Evolutionary conservation across 2,329 filamentous ascomycete genomes (phyloP).

Genomic region (Xylaria sp.): DNA sequence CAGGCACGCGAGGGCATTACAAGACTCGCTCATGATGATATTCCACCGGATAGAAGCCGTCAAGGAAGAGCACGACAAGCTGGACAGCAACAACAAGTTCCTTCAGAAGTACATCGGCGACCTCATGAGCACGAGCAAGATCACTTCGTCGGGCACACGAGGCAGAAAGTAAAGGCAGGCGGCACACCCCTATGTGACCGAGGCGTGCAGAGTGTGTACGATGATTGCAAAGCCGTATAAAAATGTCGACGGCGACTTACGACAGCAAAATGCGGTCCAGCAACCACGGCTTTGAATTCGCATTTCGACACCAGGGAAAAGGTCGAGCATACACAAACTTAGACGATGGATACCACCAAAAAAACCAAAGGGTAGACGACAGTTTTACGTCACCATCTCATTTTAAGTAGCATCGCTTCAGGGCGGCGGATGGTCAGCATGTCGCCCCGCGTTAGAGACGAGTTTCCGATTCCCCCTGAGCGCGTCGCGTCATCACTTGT

Average conservation of each 20-base stretch:
- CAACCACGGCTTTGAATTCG: constrained; percentile 21
- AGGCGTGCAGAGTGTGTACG: constrained; percentile 7
- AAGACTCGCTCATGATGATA: constrained; percentile 85
- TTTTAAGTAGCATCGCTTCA: constrained; percentile 14
- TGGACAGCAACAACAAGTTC: constrained; percentile 96
- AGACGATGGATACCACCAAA: constrained; percentile 10
- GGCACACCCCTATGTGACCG: background rate
- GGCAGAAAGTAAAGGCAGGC: constrained; percentile 62
- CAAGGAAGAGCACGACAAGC: constrained; percentile 91
- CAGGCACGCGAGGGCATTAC: constrained; percentile 86
- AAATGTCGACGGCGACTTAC: constrained; percentile 17
- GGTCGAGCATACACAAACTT: background rate
- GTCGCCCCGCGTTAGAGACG: constrained; percentile 7
- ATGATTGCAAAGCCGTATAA: constrained; percentile 11
- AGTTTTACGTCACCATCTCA: constrained; percentile 14
- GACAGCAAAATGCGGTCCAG: constrained; percentile 20
- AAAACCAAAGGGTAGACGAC: constrained; percentile 13
- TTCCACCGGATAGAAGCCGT: constrained; percentile 95
- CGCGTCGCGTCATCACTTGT: constrained; percentile 25
- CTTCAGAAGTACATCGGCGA: constrained; percentile 98
- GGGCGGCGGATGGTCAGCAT: constrained; percentile 2
- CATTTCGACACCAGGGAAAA: constrained; percentile 8
- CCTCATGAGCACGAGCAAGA: constrained; percentile 83
- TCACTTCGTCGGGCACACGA: constrained; percentile 60
- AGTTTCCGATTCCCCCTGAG: constrained; percentile 23